phyloP scores from a whole-genome alignment of 345 rosid genomes.

The Erodium maritimum region DNA sequence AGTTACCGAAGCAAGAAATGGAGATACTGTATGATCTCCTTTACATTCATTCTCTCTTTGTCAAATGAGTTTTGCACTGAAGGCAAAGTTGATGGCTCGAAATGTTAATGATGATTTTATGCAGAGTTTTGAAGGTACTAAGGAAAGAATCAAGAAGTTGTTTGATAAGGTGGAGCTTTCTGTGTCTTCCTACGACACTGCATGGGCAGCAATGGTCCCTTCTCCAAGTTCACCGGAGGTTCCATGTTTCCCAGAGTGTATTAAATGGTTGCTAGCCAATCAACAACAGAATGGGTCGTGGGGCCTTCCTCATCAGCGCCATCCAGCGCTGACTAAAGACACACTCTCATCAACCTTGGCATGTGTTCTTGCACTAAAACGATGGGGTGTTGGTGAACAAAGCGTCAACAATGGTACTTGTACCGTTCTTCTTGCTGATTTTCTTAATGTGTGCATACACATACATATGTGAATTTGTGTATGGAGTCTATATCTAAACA shows the following conservation, averaged over 20 bases:
- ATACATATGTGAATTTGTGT: background rate
- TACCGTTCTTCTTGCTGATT: background rate
- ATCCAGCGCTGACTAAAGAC: slow-evolving; percentile 45
- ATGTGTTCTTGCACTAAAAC: slow-evolving; percentile 60
- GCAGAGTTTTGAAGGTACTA: slow-evolving; percentile 33
- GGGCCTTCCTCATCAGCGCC: slow-evolving; percentile 40
- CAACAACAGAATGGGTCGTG: slow-evolving; percentile 77
- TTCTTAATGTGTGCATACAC: too few relatives aligned
- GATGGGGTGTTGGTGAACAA: slow-evolving; percentile 61
- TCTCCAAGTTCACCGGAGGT: slow-evolving; percentile 32
- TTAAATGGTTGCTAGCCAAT: slow-evolving; percentile 62
- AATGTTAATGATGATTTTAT: too few relatives aligned
- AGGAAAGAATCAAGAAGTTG: slow-evolving; percentile 47
- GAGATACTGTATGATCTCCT: too few relatives aligned
- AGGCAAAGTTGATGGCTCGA: too few relatives aligned
- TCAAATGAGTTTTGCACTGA: too few relatives aligned
- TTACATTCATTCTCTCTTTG: too few relatives aligned
- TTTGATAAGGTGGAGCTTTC: slow-evolving; percentile 50
- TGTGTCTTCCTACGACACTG: slow-evolving; percentile 74
- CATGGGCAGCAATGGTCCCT: slow-evolving; percentile 89
- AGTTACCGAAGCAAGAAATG: too few relatives aligned
- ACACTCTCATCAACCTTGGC: slow-evolving; percentile 62
- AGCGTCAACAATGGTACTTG: slow-evolving; percentile 45
- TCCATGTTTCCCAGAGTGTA: too few relatives aligned
- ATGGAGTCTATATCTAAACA: background rate